Evolutionary conservation across 192 early-diverging fungal species (phyloP).

Genomic region (Dissophora ornata): DNA sequence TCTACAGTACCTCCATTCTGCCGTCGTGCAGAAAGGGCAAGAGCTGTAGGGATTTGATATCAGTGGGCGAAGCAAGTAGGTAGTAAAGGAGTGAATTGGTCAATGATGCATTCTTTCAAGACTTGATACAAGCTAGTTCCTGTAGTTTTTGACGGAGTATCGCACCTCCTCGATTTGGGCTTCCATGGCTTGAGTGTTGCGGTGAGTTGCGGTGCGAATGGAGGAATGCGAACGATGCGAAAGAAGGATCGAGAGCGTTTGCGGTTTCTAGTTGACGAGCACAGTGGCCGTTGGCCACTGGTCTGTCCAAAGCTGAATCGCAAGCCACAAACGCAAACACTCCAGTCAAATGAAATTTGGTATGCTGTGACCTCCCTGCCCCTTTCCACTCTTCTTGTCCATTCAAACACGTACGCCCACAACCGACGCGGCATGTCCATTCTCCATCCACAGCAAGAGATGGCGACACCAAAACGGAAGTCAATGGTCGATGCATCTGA

Average conservation of each 20-base stretch:
- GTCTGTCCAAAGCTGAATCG: too few relatives aligned
- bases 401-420: too few relatives aligned
- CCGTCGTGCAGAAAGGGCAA: slow-evolving; percentile 79
- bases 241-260: background rate
- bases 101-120: too few relatives aligned
- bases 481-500: slow-evolving; percentile 17
- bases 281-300: too few relatives aligned
- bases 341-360: too few relatives aligned
- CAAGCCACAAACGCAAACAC: slow-evolving; percentile 19
- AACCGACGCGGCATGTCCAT: background rate
- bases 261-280: background rate
- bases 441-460: background rate
- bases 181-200: slow-evolving; percentile 19
- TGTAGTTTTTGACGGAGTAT: too few relatives aligned
- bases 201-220: slow-evolving; percentile 1
- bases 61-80: slow-evolving; percentile 34
- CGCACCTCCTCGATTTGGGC: slow-evolving; percentile 44
- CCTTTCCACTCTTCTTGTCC: too few relatives aligned
- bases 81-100: too few relatives aligned
- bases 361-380: background rate
- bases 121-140: too few relatives aligned
- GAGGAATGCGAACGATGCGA: slow-evolving; percentile 3
- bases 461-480: slow-evolving; percentile 24
- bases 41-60: slow-evolving; percentile 49
- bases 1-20: slow-evolving; percentile 73